Conservation (phyloP, 257 asterid genomes). For the Cruciata laevipes region DNA sequence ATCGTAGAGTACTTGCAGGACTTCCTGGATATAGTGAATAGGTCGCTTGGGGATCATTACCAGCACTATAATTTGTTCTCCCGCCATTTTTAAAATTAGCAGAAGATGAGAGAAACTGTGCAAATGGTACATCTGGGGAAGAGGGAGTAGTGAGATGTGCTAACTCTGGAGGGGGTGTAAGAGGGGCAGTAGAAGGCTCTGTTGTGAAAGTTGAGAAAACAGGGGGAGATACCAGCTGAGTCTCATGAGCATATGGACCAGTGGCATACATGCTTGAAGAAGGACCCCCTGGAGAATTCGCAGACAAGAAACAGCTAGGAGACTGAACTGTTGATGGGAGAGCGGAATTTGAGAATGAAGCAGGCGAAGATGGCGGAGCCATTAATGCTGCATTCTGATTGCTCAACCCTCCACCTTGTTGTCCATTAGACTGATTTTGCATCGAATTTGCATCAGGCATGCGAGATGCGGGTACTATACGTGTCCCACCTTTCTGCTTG, state of each 20-base stretch:
- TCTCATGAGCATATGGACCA: slow-evolving; percentile 84
- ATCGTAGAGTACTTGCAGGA: slow-evolving; percentile 60
- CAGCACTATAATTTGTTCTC: slow-evolving; percentile 31
- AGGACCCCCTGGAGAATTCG: slow-evolving; percentile 70
- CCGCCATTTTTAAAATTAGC: slow-evolving; percentile 31
- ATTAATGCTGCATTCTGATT: slow-evolving; percentile 50
- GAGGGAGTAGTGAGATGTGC: slow-evolving; percentile 91
- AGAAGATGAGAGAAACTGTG: slow-evolving; percentile 66
- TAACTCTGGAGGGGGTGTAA: slow-evolving; percentile 81
- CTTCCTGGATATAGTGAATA: slow-evolving; percentile 71
- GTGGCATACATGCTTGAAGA: slow-evolving; percentile 65
- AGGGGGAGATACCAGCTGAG: slow-evolving; percentile 83
- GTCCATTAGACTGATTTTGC: slow-evolving; percentile 52
- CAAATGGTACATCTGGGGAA: slow-evolving; percentile 87
- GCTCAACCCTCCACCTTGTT: slow-evolving; percentile 59
- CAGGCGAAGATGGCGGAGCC: slow-evolving; percentile 90
- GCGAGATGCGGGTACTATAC: slow-evolving; percentile 75
- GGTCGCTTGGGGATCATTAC: slow-evolving; percentile 60
- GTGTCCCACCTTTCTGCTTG: slow-evolving; percentile 71
- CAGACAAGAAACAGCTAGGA: slow-evolving; percentile 65
- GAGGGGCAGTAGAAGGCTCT: slow-evolving; percentile 84
- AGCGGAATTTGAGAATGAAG: slow-evolving; percentile 66
- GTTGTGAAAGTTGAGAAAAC: slow-evolving; percentile 84
- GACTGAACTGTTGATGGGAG: slow-evolving; percentile 79
- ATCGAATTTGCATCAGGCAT: slow-evolving; percentile 47